These are phyloP conservation scores for Begonia peltatifolia DNA, from an alignment of 306 rosid species.

Conservation along the genomic window DNA sequence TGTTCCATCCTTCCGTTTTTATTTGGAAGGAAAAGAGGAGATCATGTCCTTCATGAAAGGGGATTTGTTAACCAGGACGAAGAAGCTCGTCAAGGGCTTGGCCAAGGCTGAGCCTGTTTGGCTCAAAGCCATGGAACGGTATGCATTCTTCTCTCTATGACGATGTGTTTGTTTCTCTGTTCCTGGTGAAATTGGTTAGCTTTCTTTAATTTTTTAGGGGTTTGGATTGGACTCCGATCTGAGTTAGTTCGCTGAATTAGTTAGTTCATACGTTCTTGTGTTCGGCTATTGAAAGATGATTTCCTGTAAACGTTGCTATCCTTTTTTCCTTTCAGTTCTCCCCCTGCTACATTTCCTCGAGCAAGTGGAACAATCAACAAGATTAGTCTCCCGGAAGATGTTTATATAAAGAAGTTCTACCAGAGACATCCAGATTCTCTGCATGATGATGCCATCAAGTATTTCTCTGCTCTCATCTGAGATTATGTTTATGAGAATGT, in stretches of 20 bases:
- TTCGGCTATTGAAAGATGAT: too few relatives aligned
- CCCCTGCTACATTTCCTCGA: constrained; percentile 72
- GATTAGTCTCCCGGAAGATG: constrained; percentile 80
- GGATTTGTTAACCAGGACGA: constrained; percentile 46
- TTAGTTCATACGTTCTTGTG: too few relatives aligned
- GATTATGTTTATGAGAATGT: neutral
- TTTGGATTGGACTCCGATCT: neutral
- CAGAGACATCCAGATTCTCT: constrained; percentile 63
- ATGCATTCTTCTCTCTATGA: constrained; percentile 11
- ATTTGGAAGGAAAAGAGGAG: neutral
- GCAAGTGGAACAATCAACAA: constrained; percentile 40
- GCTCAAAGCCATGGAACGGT: constrained; percentile 97
- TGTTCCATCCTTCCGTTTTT: too few relatives aligned
- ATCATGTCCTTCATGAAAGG: constrained; percentile 74
- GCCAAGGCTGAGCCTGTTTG: constrained; percentile 72
- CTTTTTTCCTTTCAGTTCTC: constrained; percentile 30
- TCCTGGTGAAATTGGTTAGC: neutral
- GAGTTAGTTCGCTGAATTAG: neutral
- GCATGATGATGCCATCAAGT: constrained; percentile 63
- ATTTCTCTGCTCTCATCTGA: constrained; percentile 12
- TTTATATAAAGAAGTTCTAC: constrained; percentile 52
- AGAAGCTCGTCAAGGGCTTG: constrained; percentile 79
- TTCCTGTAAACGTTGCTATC: too few relatives aligned
- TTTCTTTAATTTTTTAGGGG: neutral
- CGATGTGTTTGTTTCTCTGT: neutral